A percentile compares a stretch with the other conserved stretches of the same genome.
Conservation (phyloP, 495 filamentous ascomycete species). For the Xylaria castorea region DNA sequence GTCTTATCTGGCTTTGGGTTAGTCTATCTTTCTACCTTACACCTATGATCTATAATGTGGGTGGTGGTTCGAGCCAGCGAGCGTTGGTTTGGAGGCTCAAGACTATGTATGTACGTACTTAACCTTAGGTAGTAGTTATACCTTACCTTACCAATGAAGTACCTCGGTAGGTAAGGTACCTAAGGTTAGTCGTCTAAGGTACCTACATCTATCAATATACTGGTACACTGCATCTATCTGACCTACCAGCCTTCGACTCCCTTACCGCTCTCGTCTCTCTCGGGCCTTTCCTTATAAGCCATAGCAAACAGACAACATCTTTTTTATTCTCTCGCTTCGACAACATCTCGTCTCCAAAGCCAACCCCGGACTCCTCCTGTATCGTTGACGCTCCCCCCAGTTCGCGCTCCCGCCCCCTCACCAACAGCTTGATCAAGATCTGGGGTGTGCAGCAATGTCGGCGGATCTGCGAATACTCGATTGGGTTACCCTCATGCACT, state of each 20-base stretch:
- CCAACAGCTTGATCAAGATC: conserved; percentile 26
- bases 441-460: conserved; percentile 31
- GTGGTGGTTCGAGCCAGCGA: conserved; percentile 9
- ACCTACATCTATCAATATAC: neutral
- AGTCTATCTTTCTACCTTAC: neutral
- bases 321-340: neutral
- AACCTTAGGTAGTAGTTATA: no score
- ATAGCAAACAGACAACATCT: neutral
- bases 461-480: conserved; percentile 52
- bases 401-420: conserved; percentile 13
- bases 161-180: neutral
- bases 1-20: conserved; percentile 23
- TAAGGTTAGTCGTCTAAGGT: neutral
- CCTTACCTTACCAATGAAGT: no score
- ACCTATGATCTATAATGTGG: conserved; percentile 2
- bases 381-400: neutral
- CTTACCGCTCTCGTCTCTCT: neutral
- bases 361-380: neutral
- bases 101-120: neutral
- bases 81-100: conserved; percentile 22
- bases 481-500: conserved; percentile 58
- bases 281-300: neutral
- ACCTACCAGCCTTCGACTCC: neutral
- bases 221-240: neutral
- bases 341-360: conserved; percentile 3